Evolutionary conservation across 2,329 filamentous ascomycete genomes (phyloP).

Genomic region (Decorospora gaudefroyi): DNA sequence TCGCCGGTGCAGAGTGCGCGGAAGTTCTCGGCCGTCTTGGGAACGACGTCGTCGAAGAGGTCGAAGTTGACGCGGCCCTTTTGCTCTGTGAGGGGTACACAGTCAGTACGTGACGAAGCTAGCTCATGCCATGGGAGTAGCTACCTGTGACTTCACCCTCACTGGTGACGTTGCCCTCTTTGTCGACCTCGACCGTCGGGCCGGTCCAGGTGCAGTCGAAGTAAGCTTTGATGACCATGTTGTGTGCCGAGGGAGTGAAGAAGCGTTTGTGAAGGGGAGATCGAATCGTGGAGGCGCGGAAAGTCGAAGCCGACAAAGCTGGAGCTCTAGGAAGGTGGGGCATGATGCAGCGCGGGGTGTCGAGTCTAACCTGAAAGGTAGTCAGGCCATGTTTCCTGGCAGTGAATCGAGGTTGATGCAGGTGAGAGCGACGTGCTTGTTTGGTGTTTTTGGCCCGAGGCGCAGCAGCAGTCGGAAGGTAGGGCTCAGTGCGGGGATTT

Average conservation of each 20-base stretch:
- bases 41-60: conserved; percentile 83
- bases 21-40: conserved; percentile 88
- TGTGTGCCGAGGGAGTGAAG: conserved; percentile 68
- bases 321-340: conserved; percentile 40
- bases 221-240: conserved; percentile 76
- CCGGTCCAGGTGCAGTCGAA: conserved; percentile 76
- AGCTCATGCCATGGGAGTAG: conserved; percentile 31
- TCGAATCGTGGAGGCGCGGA: conserved; percentile 40
- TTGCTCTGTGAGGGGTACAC: conserved; percentile 61
- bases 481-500: conserved; percentile 1
- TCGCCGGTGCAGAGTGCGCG: conserved; percentile 77
- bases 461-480: conserved; percentile 12
- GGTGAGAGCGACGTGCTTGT: no score
- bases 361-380: conserved; percentile 21
- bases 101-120: conserved; percentile 26
- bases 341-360: conserved; percentile 31
- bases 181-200: conserved; percentile 67
- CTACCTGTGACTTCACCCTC: conserved; percentile 61
- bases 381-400: conserved; percentile 24
- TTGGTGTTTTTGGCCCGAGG: conserved; percentile 3
- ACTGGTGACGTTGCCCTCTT: conserved; percentile 56
- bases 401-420: conserved; percentile 25
- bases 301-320: conserved; percentile 40
- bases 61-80: conserved; percentile 82
- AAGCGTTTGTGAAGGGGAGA: conserved; percentile 54